phyloP scores from a whole-genome alignment of 2,329 filamentous ascomycete species.

The Colletotrichum agaves region DNA sequence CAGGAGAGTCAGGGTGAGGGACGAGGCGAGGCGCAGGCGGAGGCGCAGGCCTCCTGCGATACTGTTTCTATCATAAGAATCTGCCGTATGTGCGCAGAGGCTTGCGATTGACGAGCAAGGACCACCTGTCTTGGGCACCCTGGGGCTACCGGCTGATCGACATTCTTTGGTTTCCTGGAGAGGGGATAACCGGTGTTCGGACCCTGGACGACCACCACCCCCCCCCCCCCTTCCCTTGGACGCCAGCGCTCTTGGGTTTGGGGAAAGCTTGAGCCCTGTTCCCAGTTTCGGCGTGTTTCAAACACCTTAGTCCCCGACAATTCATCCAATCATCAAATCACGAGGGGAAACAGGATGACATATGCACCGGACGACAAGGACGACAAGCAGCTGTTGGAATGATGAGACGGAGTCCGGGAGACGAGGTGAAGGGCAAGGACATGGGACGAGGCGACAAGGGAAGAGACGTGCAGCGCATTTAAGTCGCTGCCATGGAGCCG shows the following conservation, averaged over 20 bases:
- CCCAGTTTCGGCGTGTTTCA: slow-evolving; percentile 35
- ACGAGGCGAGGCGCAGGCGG: background rate
- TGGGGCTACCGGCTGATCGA: slow-evolving; percentile 29
- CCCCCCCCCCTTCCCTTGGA: background rate
- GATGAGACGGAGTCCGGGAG: slow-evolving; percentile 20
- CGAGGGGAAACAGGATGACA: slow-evolving; percentile 18
- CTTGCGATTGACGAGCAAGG: slow-evolving; percentile 9
- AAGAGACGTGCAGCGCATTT: background rate
- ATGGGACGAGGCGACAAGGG: slow-evolving; percentile 7
- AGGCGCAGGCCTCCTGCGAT: slow-evolving; percentile 24
- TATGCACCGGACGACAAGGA: slow-evolving; percentile 4
- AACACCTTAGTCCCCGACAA: slow-evolving; percentile 10
- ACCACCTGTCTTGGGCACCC: slow-evolving; percentile 2
- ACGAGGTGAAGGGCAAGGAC: slow-evolving; percentile 12
- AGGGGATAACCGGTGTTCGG: slow-evolving; percentile 25
- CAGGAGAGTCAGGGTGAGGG: background rate
- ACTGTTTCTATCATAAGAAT: background rate
- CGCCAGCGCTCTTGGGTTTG: background rate
- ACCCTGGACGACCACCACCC: slow-evolving; percentile 9
- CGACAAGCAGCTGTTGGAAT: background rate
- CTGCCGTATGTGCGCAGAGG: background rate
- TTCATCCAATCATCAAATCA: slow-evolving; percentile 16
- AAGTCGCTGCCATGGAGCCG: background rate
- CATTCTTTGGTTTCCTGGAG: slow-evolving; percentile 29
- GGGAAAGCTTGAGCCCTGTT: slow-evolving; percentile 19